A percentile compares a stretch with the other conserved stretches of the same genome.
Conservation (phyloP, 345 rosid genomes). For the Euphorbia pulcherrima region DNA sequence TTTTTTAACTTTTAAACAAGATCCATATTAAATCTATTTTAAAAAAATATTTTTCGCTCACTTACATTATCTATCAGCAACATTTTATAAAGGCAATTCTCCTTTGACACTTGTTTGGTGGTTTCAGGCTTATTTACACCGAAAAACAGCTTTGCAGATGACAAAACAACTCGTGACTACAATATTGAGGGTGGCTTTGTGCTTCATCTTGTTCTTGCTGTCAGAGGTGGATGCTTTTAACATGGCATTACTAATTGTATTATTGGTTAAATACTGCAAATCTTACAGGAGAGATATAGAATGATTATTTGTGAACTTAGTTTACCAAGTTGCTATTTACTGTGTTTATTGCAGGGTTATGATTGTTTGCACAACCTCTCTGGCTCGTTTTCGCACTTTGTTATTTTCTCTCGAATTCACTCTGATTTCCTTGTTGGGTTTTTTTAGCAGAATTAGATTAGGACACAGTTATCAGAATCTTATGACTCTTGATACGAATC, state of each 20-base stretch:
- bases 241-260: background rate
- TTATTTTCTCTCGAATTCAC: no score
- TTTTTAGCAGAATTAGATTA: no score
- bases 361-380: background rate
- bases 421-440: no score
- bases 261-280: background rate
- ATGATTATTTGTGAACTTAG: background rate
- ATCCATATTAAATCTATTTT: no score
- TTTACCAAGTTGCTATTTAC: background rate
- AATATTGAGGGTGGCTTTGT: conserved; percentile 96
- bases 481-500: no score
- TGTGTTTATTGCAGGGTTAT: background rate
- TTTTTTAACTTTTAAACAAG: no score
- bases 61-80: no score
- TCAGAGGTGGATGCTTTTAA: conserved; percentile 62
- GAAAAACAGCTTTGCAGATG: conserved; percentile 97
- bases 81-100: no score
- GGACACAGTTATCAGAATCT: no score
- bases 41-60: no score
- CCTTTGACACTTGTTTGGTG: background rate
- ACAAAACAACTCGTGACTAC: conserved; percentile 86
- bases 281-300: background rate
- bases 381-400: background rate
- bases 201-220: conserved; percentile 95
- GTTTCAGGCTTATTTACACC: conserved; percentile 63